Percentiles rank a stretch among this genome's conserved stretches.
Evolutionary conservation across 768 basidiomycete genomes (phyloP).

Genomic region (Leccinum disarticulatum): DNA sequence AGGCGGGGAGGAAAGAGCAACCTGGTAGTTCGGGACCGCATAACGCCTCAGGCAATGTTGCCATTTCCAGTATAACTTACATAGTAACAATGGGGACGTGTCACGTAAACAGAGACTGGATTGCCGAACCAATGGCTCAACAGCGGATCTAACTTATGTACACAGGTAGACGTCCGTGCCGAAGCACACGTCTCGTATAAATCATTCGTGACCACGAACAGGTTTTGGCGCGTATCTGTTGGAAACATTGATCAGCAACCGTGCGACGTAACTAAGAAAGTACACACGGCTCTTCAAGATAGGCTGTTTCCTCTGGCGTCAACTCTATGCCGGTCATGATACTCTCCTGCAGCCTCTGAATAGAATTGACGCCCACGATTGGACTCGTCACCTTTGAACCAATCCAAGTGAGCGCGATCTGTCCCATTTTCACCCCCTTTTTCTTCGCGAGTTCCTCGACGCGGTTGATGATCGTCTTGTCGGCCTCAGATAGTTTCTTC

Average conservation of each 20-base stretch:
- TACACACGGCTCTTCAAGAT: conserved; percentile 29
- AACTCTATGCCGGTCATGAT: conserved; percentile 28
- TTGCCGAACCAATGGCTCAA: not conserved
- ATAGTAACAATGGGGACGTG: no score
- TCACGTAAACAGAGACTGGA: no score
- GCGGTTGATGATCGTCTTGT: conserved; percentile 38
- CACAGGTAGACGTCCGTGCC: not conserved
- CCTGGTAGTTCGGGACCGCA: no score
- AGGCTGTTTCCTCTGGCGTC: conserved; percentile 28
- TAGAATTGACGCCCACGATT: conserved; percentile 42
- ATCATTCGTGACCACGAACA: conserved; percentile 19
- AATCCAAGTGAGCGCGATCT: conserved; percentile 47
- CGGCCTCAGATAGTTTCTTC: conserved; percentile 30
- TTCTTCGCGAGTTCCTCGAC: conserved; percentile 44
- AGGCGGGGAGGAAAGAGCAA: no score
- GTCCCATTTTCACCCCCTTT: conserved; percentile 42
- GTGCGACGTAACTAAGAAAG: not conserved
- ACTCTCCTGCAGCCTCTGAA: conserved; percentile 32
- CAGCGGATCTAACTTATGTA: not conserved
- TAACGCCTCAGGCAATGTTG: no score
- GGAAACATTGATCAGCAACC: not conserved
- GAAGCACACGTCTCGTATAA: not conserved
- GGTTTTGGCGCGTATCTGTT: conserved; percentile 22
- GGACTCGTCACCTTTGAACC: conserved; percentile 42
- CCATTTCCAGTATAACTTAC: no score